These are phyloP conservation scores for Yamadazyma blattariae DNA, from an alignment of 1,139 yeast species.

Conservation along the genomic window DNA sequence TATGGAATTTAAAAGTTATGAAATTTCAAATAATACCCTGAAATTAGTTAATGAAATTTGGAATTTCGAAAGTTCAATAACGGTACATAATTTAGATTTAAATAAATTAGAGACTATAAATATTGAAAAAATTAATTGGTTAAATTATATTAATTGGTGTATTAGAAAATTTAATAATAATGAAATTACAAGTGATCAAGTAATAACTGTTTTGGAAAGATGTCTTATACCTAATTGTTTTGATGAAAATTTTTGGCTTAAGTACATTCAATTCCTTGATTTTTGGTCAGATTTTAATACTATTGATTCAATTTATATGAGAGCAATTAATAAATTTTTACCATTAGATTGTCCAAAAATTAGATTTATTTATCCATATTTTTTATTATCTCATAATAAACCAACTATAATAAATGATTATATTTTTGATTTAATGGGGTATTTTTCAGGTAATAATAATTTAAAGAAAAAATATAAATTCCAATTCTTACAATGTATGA, in stretches of 20 bases:
- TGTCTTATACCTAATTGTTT: conserved; percentile 57
- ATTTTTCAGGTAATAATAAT: conserved; percentile 22
- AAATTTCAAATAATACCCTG: conserved; percentile 47
- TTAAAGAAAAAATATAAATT: conserved; percentile 18
- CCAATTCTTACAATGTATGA: conserved; percentile 22
- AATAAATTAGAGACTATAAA: conserved; percentile 16
- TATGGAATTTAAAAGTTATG: conserved; percentile 41
- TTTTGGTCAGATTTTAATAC: background rate
- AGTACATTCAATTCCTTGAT: conserved; percentile 47
- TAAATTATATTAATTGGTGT: conserved; percentile 48
- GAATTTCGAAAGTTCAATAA: conserved; percentile 56
- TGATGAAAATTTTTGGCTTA: conserved; percentile 53
- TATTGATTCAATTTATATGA: conserved; percentile 22
- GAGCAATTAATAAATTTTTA: conserved; percentile 43
- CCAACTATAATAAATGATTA: conserved; percentile 25
- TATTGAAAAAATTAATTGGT: conserved; percentile 48
- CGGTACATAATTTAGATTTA: conserved; percentile 42
- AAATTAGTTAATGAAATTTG: conserved; percentile 52
- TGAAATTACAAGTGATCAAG: background rate
- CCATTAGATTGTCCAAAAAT: conserved; percentile 39
- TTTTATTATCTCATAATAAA: conserved; percentile 21
- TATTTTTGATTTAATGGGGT: conserved; percentile 25
- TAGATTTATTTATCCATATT: conserved; percentile 41
- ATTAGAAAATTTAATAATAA: conserved; percentile 13
- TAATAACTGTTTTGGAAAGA: conserved; percentile 52